Evolutionary conservation across 257 asterid genomes (phyloP).

Genomic region (Forsythia suspensa): DNA sequence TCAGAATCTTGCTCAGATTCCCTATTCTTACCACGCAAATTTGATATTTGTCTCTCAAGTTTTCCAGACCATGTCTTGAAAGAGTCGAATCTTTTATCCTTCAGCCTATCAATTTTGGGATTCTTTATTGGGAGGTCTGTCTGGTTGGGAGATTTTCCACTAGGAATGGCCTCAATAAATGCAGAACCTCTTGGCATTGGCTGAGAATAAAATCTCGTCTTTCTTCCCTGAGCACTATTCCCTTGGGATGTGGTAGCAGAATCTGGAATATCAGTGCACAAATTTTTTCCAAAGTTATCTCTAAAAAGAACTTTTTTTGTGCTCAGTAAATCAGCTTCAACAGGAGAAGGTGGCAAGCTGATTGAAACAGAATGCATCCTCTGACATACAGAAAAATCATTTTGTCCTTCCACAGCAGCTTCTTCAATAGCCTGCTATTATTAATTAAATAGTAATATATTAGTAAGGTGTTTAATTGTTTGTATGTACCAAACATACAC

Average conservation of each 20-base stretch:
- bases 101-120: constrained; percentile 40
- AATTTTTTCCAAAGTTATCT: constrained; percentile 16
- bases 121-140: constrained; percentile 25
- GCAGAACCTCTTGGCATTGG: constrained; percentile 51
- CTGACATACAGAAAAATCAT: constrained; percentile 10
- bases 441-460: background rate
- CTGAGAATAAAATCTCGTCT: constrained; percentile 51
- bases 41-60: constrained; percentile 68
- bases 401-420: constrained; percentile 18
- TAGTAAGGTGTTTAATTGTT: background rate
- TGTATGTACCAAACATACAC: too few relatives aligned
- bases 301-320: constrained; percentile 40
- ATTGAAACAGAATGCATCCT: constrained; percentile 48
- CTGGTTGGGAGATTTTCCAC: constrained; percentile 24
- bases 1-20: constrained; percentile 31
- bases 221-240: background rate
- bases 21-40: constrained; percentile 41
- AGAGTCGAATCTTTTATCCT: constrained; percentile 63
- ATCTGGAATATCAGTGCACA: constrained; percentile 12
- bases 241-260: constrained; percentile 10
- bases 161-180: constrained; percentile 22
- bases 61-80: constrained; percentile 86
- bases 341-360: constrained; percentile 75
- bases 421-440: constrained; percentile 42
- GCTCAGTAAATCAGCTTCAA: constrained; percentile 25